These are phyloP conservation scores for Aspergillus sergii DNA, from an alignment of 2,329 filamentous ascomycete species.

Conservation along the genomic window DNA sequence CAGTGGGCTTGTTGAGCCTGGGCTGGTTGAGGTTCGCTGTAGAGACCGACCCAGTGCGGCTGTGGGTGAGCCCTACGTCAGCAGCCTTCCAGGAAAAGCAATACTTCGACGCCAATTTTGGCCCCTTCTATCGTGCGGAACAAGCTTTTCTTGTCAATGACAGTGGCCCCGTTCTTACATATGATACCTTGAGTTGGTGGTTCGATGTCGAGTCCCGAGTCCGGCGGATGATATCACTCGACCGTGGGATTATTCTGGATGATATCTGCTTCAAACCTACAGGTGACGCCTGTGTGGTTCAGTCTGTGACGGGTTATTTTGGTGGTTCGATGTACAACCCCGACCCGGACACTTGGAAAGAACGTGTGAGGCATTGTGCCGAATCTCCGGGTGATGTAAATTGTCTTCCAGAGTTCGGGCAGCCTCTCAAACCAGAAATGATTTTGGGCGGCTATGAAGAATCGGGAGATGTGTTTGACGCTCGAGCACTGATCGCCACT, in stretches of 20 bases:
- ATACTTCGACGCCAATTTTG: constrained; percentile 92
- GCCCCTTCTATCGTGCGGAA: constrained; percentile 92
- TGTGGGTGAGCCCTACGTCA: constrained; percentile 97
- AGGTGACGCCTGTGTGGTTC: constrained; percentile 84
- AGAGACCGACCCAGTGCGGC: constrained; percentile 82
- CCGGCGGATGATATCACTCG: constrained; percentile 68
- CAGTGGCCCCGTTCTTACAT: constrained; percentile 79
- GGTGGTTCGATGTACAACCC: constrained; percentile 66
- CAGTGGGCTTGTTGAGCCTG: constrained; percentile 77
- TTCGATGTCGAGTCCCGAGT: constrained; percentile 83
- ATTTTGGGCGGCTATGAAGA: constrained; percentile 80
- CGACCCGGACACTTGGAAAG: constrained; percentile 69
- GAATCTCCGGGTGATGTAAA: constrained; percentile 70
- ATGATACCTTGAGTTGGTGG: constrained; percentile 92
- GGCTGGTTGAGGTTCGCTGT: constrained; percentile 90
- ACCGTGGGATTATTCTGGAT: constrained; percentile 69
- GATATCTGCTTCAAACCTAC: constrained; percentile 95
- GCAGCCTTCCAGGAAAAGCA: constrained; percentile 87
- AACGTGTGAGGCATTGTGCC: constrained; percentile 72
- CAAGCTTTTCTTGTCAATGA: constrained; percentile 95
- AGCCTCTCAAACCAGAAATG: constrained; percentile 83
- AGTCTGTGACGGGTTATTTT: constrained; percentile 91
- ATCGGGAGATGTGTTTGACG: constrained; percentile 66
- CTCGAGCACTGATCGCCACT: constrained; percentile 80
- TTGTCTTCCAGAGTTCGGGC: constrained; percentile 85